These are phyloP conservation scores for Hericium erinaceus DNA, from an alignment of 768 basidiomycete species.

Conservation along the genomic window DNA sequence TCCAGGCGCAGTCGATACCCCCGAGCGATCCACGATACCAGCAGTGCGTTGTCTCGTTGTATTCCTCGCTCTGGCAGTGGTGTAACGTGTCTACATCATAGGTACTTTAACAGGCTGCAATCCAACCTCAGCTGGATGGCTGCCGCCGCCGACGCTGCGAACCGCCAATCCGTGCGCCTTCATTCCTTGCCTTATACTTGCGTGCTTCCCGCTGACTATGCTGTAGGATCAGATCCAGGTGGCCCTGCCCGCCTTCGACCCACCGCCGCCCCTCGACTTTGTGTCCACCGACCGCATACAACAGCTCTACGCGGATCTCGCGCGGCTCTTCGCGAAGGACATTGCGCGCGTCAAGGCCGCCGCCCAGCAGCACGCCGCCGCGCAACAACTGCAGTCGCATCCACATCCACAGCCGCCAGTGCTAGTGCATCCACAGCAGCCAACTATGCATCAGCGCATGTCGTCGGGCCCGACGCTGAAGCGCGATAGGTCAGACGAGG, in stretches of 20 bases:
- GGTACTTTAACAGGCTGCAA: conserved; percentile 55
- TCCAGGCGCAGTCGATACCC: conserved; percentile 44
- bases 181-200: not conserved
- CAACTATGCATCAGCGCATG: conserved; percentile 2
- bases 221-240: conserved; percentile 5
- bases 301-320: conserved; percentile 53
- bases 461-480: conserved; percentile 35
- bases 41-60: conserved; percentile 35
- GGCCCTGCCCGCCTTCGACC: conserved; percentile 48
- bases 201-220: not conserved
- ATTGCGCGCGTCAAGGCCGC: conserved; percentile 18
- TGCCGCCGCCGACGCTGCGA: conserved; percentile 47
- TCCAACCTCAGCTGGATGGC: conserved; percentile 67
- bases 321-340: conserved; percentile 48
- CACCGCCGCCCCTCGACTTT: conserved; percentile 43
- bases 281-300: conserved; percentile 48
- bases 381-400: not conserved
- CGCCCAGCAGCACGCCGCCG: not conserved
- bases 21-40: conserved; percentile 41
- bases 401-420: not conserved
- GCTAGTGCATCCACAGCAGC: conserved; percentile 4
- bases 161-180: conserved; percentile 35
- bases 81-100: conserved; percentile 20
- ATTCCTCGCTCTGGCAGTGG: not conserved
- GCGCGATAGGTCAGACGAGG: conserved; percentile 48